Base-by-base conservation (phyloP, 176 grass and related monocot genomes). In the Elymus sibiricus region DNA sequence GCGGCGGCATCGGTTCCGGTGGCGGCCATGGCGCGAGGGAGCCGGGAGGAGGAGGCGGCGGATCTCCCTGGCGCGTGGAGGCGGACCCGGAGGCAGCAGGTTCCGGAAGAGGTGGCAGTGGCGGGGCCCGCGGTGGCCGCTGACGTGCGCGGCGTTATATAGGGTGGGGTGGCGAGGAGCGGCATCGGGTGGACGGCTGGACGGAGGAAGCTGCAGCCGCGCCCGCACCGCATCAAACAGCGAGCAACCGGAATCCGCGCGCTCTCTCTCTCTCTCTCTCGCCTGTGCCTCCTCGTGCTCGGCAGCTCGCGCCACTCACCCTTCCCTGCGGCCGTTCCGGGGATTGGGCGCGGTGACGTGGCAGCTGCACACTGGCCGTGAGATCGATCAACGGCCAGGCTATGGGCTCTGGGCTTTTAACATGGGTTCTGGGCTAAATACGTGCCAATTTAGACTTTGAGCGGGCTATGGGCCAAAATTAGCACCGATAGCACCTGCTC, bases 51-150 rank as follows among this genome's bases (percentile, higher is more conserved):
- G 38, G 70, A 25, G 25, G 68, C 44, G 16, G 82, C 55, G 51
- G 90, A 92, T 88, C 78, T 82, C 82, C 74, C 27, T 76, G 78
- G 31, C 2, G 82, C 51, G 76, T 81, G 70, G 63, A 58, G 53
- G 19, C 53, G 53, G 53, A 58, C 21, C 53, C 53, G 17, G 53
- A 70, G 67, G 77, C 25, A 46, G 75, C 43, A 19, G 72, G 31
- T 59, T 85, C 46, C 35, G 4, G 64, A 71, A 26, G 70, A 38
- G 19, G 80, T 22, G 21, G 81, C 31, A 10, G 80, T 27, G 21
- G 81, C 31, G 62, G 42, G 62, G 80, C 43, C 21, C 61, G 61
- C 47, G 7, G 66, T 35, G 11, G 46, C 13, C 22, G 55, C 44
- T 38, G 77, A 42, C 35, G 77, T 39, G 70, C 9, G 76, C 6